Evolutionary conservation across 495 filamentous ascomycete species (phyloP).

Genomic region (Penicillium crystallinum): DNA sequence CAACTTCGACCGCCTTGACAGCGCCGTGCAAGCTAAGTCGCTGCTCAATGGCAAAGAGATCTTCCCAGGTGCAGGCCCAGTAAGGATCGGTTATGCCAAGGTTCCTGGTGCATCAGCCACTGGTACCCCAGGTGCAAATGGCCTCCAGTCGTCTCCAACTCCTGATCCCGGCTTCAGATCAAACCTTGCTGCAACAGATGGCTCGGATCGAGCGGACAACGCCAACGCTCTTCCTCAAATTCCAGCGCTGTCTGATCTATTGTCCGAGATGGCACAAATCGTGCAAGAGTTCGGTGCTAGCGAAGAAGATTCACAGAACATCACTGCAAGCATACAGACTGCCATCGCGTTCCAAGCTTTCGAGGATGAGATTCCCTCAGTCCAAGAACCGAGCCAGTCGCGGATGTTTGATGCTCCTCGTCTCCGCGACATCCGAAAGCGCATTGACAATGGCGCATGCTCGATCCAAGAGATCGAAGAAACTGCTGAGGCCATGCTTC

Average conservation of each 20-base stretch:
- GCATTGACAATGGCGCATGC: slow-evolving; percentile 90
- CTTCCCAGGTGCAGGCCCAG: slow-evolving; percentile 91
- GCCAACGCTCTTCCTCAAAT: slow-evolving; percentile 55
- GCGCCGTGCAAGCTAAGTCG: slow-evolving; percentile 80
- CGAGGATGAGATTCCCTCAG: slow-evolving; percentile 78
- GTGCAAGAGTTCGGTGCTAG: slow-evolving; percentile 84
- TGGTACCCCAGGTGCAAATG: slow-evolving; percentile 78
- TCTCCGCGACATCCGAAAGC: slow-evolving; percentile 91
- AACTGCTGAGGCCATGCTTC: slow-evolving; percentile 86
- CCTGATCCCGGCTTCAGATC: slow-evolving; percentile 63
- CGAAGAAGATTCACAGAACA: slow-evolving; percentile 70
- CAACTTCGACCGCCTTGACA: slow-evolving; percentile 88
- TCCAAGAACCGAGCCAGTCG: slow-evolving; percentile 84
- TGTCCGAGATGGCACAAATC: slow-evolving; percentile 76
- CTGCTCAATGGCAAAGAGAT: slow-evolving; percentile 94
- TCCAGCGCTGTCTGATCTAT: slow-evolving; percentile 68
- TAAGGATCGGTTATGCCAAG: slow-evolving; percentile 95
- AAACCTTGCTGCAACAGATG: slow-evolving; percentile 24
- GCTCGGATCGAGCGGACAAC: slow-evolving; percentile 33
- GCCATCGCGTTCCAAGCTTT: slow-evolving; percentile 71
- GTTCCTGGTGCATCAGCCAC: slow-evolving; percentile 75
- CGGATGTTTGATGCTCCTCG: slow-evolving; percentile 92
- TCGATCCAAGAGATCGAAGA: slow-evolving; percentile 84
- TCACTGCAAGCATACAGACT: slow-evolving; percentile 64
- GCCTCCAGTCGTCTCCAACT: slow-evolving; percentile 84